Evolutionary conservation across 352 stramenopile genomes (phyloP), one percentile per base, ranked within the genome.

Genomic region (Phytophthora boehmeriae): DNA sequence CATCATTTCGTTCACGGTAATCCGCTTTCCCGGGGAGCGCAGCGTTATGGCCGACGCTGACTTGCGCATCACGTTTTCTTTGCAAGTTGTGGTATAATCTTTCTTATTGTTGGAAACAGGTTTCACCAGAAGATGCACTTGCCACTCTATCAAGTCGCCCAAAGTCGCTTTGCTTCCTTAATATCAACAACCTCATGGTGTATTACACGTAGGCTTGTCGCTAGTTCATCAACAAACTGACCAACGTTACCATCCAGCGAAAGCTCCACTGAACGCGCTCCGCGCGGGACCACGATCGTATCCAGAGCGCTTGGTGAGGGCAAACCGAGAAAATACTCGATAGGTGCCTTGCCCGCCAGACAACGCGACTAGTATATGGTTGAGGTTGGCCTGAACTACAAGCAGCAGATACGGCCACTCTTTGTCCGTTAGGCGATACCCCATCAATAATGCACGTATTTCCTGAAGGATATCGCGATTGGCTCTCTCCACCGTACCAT

Each of bases 391-490:
- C 38, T 73, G 57, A 11, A 73, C 47, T 20, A 71, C n/a, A 19
- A 47, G 46, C 6, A 68, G 20, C 5, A 73, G 19, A 35, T 68
- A 56, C 2, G 32, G 19, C 59, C 58, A 73, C 19, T 73, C 42
- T 16, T 56, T 55, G 0, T 46, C 16, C 20, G 14, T 46, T 13
- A 73, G 22, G 3, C 50, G 48, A 30, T 57, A 63, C 41, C 70
- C 54, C 2, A 53, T 38, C n/a, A 69, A 43, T 28, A 70, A 25
- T 2, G 63, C 59, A 5, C 50, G 38, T 2, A 71, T 27, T 4
- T 67, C 63, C 62, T 78, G 65, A 0, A 78, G 19, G 14, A 69
- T 39, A 27, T 72, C 64, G 9, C 56, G 45, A n/a, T 75, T 78
- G 9, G 66, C 43, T 0, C 70, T 41, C 23, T 70, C 65, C 0